These are phyloP conservation scores for Pyricularia sp. DNA, from an alignment of 2,329 filamentous ascomycete species.

Conservation along the genomic window DNA sequence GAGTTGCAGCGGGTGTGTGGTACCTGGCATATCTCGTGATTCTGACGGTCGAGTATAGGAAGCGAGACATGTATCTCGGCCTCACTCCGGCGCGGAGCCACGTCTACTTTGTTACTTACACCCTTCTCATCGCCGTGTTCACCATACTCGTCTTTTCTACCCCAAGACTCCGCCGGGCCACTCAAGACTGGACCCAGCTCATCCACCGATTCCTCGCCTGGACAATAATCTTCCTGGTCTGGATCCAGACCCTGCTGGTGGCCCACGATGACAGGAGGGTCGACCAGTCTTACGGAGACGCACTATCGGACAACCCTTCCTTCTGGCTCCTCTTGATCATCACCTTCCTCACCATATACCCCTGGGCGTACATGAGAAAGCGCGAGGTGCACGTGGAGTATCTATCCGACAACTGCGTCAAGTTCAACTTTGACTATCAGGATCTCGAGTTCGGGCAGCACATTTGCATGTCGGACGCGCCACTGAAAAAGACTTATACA, in stretches of 20 bases:
- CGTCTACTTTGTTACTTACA: slow-evolving; percentile 16
- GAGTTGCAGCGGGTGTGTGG: slow-evolving; percentile 34
- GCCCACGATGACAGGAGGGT: slow-evolving; percentile 28
- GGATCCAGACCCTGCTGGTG: slow-evolving; percentile 46
- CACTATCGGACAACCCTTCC: slow-evolving; percentile 24
- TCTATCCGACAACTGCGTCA: slow-evolving; percentile 61
- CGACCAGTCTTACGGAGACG: slow-evolving; percentile 19
- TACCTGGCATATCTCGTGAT: slow-evolving; percentile 23
- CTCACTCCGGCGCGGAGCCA: slow-evolving; percentile 12
- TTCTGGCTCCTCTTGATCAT: slow-evolving; percentile 58
- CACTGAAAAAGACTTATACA: slow-evolving; percentile 59
- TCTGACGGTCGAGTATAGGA: slow-evolving; percentile 15
- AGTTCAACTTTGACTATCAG: slow-evolving; percentile 57
- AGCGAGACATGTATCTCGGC: background rate
- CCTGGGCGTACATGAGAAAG: slow-evolving; percentile 60
- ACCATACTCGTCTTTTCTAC: slow-evolving; percentile 16
- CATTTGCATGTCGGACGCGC: slow-evolving; percentile 47
- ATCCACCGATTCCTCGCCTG: slow-evolving; percentile 24
- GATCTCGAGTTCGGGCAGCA: slow-evolving; percentile 42
- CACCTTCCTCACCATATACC: slow-evolving; percentile 52
- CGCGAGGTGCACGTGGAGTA: slow-evolving; percentile 51
- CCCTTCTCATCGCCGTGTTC: slow-evolving; percentile 14
- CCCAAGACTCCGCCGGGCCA: slow-evolving; percentile 15
- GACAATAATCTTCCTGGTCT: slow-evolving; percentile 38
- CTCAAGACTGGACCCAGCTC: slow-evolving; percentile 22